A percentile compares a stretch with the other conserved stretches of the same genome.
Conservation (phyloP, 768 basidiomycete species). For the Suillus clintonianus region DNA sequence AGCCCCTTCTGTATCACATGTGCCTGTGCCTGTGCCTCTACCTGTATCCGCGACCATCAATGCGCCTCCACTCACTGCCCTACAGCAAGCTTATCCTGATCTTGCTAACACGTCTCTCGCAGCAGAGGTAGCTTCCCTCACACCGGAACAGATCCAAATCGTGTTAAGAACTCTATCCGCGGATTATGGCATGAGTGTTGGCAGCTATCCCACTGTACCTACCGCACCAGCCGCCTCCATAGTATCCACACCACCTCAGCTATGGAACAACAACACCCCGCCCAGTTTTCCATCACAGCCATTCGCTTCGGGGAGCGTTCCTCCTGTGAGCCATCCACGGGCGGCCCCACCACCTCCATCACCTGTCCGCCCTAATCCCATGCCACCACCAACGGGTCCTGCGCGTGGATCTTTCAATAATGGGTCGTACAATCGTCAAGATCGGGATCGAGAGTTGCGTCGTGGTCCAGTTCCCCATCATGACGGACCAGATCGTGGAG, state of each 20-base stretch:
- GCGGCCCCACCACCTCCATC: constrained; percentile 30
- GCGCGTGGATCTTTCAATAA: constrained; percentile 26
- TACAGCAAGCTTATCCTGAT: constrained; percentile 32
- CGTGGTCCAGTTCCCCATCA: constrained; percentile 21
- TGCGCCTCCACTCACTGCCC: constrained; percentile 19
- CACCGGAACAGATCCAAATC: constrained; percentile 73
- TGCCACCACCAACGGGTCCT: constrained; percentile 14
- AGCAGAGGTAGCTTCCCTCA: constrained; percentile 71
- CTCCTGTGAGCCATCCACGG: constrained; percentile 27
- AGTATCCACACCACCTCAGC: constrained; percentile 24
- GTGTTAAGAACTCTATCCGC: constrained; percentile 61
- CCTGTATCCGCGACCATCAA: neutral
- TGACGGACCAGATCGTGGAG: constrained; percentile 38
- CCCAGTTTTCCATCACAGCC: constrained; percentile 14
- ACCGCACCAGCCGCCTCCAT: constrained; percentile 27
- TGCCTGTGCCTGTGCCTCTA: constrained; percentile 10
- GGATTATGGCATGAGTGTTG: constrained; percentile 36
- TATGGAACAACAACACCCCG: constrained; percentile 10
- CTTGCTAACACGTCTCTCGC: constrained; percentile 56
- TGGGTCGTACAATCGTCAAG: constrained; percentile 28
- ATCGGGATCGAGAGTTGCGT: constrained; percentile 26
- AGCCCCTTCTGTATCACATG: constrained; percentile 12
- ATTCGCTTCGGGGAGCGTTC: constrained; percentile 11
- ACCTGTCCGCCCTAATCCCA: constrained; percentile 13
- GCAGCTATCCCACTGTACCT: constrained; percentile 30